phyloP scores from a whole-genome alignment of 768 basidiomycete genomes.

The Phylloporus sp. region DNA sequence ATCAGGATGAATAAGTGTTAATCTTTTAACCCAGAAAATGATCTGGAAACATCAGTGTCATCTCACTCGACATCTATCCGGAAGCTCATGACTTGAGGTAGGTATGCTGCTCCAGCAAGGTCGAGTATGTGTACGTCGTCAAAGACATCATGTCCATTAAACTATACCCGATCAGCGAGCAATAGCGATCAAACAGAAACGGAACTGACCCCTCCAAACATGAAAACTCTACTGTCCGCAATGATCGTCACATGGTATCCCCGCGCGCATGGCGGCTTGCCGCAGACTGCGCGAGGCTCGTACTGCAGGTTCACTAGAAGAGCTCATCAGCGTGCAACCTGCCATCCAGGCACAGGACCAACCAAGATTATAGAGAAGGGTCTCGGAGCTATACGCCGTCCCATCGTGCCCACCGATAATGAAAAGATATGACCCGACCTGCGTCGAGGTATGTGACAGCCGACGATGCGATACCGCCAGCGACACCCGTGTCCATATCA shows the following conservation, averaged over 20 bases:
- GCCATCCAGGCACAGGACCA: constrained; percentile 6
- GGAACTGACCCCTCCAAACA: constrained; percentile 66
- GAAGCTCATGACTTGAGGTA: constrained; percentile 85
- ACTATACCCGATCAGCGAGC: constrained; percentile 27
- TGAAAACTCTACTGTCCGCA: constrained; percentile 79
- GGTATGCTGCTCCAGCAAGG: constrained; percentile 80
- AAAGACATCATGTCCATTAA: constrained; percentile 77
- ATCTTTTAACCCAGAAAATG: not conserved
- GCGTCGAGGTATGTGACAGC: constrained; percentile 82
- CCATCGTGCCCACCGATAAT: constrained; percentile 89
- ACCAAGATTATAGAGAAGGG: constrained; percentile 89
- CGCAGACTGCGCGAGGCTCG: constrained; percentile 66
- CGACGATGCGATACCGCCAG: constrained; percentile 44
- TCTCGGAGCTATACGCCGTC: constrained; percentile 62
- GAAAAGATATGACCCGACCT: constrained; percentile 90
- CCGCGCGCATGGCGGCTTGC: constrained; percentile 65
- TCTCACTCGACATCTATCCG: constrained; percentile 43
- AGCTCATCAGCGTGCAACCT: not conserved
- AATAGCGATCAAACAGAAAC: not conserved
- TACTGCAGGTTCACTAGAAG: constrained; percentile 75
- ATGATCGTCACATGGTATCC: constrained; percentile 84
- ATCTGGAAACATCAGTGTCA: not conserved
- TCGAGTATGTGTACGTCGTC: constrained; percentile 87
- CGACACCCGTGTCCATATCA: constrained; percentile 28
- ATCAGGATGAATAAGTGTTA: not conserved